A percentile compares a stretch with the other conserved stretches of the same genome.
Conservation (phyloP, 2,329 filamentous ascomycete species). For the Talaromyces islandicus region DNA sequence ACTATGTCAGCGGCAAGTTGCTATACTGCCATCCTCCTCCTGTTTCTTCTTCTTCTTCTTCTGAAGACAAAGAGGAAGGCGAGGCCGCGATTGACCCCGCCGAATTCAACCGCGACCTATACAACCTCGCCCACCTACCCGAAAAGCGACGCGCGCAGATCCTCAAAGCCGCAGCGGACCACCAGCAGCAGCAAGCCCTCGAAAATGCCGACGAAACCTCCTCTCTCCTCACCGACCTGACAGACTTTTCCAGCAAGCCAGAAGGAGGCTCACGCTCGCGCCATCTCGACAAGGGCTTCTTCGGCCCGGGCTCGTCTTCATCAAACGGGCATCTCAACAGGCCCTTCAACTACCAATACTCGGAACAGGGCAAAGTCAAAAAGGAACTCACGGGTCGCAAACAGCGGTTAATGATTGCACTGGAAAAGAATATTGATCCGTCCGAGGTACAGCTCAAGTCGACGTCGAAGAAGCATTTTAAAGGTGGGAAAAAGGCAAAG, state of each 20-base stretch:
- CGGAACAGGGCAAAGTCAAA: conserved; percentile 69
- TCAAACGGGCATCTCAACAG: conserved; percentile 62
- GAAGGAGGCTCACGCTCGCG: conserved; percentile 71
- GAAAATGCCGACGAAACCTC: conserved; percentile 5
- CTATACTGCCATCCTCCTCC: conserved; percentile 88
- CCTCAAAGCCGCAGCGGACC: conserved; percentile 39
- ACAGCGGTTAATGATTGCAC: conserved; percentile 66
- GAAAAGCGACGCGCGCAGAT: conserved; percentile 66
- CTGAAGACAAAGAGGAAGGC: conserved; percentile 27
- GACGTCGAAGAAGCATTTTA: conserved; percentile 75
- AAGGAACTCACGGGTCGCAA: conserved; percentile 81
- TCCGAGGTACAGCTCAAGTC: conserved; percentile 56
- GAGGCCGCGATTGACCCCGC: conserved; percentile 54
- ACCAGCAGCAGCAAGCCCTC: conserved; percentile 31
- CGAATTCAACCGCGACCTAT: conserved; percentile 85
- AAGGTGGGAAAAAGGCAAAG: conserved; percentile 31
- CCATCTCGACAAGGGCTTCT: conserved; percentile 83
- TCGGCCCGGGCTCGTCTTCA: conserved; percentile 56
- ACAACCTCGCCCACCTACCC: conserved; percentile 75
- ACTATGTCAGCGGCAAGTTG: conserved; percentile 95
- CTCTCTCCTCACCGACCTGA: neutral
- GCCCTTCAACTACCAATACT: conserved; percentile 89
- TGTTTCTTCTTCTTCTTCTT: conserved; percentile 34
- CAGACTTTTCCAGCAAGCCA: conserved; percentile 28
- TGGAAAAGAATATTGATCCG: conserved; percentile 80